Base-by-base conservation (phyloP, 176 grass and related monocot genomes). In the Guadua angustifolia region DNA sequence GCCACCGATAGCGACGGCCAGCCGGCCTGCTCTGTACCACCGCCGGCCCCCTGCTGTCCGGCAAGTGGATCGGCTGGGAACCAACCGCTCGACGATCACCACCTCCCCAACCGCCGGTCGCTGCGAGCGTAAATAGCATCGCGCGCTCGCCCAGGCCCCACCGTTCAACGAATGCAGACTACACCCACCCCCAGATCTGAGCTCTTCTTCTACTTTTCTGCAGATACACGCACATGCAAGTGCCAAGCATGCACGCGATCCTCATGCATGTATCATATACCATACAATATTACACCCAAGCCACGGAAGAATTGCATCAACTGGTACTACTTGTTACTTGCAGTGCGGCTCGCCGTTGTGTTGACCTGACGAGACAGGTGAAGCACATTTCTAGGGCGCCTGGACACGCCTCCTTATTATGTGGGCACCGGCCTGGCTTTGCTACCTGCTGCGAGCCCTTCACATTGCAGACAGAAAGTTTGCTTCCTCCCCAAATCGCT, bases 401-500 rank as follows among this genome's bases (percentile, higher is more conserved):
- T 12, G 53, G 89, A 84, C 89, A 90, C 50, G 15, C 40, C 69
- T 69, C 88, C 88, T 86, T 53, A 3, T 83, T 83, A 45, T 70
- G 75, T 77, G 88, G 83, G 71, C 82, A 69, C 83, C 88, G 69
- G 19, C 50, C 75, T 58, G 60, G 8, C n/a, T 45, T 35, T 36
- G 43, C 45, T 3, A 75, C 75, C 74, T 40, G 81, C 83, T 55
- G 15, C 47, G 56, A 19, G 6, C 46, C 72, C 66, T 67, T 68
- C 16, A 69, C 80, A 39, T 69, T 43, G 80, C 68, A 47, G 88
- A 83, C 88, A 87, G n/a, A 75, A 87, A 80, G 69, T 52, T 87
- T 75, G 80, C 22, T 79, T 59, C 53, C 75, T 86, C 35, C 89
- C 43, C 61, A 73, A 87, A 87, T 90, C 68, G 80, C 84, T 90